phyloP scores from a whole-genome alignment of 495 filamentous ascomycete species.

The Aspergillus avenaceus region DNA sequence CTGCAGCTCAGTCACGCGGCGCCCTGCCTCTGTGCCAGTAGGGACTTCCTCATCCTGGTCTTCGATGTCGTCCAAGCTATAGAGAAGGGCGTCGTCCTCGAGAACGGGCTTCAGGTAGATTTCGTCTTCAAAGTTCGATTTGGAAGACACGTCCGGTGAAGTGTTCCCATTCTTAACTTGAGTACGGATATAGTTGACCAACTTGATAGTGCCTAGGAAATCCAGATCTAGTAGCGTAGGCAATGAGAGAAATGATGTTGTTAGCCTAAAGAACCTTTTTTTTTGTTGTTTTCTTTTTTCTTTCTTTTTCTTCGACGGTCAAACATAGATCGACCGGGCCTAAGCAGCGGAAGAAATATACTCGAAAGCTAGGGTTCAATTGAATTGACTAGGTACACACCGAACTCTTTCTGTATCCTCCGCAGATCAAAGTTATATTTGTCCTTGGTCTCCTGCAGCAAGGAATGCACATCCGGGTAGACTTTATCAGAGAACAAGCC shows the following conservation, averaged over 20 bases:
- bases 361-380: conserved; percentile 4
- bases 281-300: neutral
- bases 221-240: conserved; percentile 55
- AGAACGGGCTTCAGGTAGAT: conserved; percentile 75
- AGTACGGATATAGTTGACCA: conserved; percentile 77
- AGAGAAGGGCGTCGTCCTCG: conserved; percentile 85
- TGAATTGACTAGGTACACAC: conserved; percentile 38
- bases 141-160: conserved; percentile 52
- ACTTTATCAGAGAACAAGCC: conserved; percentile 67
- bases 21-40: conserved; percentile 36
- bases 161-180: conserved; percentile 48
- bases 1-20: conserved; percentile 64
- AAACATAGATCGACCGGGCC: conserved; percentile 7
- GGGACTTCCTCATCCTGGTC: conserved; percentile 22
- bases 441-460: conserved; percentile 70
- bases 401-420: conserved; percentile 56
- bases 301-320: too few species aligned
- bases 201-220: conserved; percentile 76
- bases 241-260: conserved; percentile 7
- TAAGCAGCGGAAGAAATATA: conserved; percentile 8
- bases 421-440: conserved; percentile 73
- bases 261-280: conserved; percentile 15
- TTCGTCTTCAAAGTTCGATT: conserved; percentile 64
- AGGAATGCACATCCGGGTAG: conserved; percentile 59
- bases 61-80: conserved; percentile 73